Evolutionary conservation across 805 yeast species (phyloP).

Genomic region (Barnettozyma wickerhamii): DNA sequence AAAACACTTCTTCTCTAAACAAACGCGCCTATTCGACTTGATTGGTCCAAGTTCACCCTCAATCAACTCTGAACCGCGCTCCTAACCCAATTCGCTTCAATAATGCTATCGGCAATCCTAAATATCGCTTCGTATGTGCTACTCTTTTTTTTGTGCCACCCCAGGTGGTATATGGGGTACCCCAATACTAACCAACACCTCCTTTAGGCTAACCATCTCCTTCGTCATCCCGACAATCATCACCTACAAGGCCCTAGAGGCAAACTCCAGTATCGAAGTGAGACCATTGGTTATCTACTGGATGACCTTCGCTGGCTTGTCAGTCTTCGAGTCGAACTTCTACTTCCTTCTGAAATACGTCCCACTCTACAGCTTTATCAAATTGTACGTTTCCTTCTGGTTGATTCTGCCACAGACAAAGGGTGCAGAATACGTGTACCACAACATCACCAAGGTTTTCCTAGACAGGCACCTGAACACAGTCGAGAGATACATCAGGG

Average conservation of each 20-base stretch:
- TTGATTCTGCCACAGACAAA: constrained; percentile 48
- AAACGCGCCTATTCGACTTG: too few relatives aligned
- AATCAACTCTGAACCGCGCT: too few relatives aligned
- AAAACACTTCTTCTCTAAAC: too few relatives aligned
- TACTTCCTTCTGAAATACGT: constrained; percentile 41
- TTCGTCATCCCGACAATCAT: constrained; percentile 57
- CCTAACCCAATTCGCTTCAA: constrained; percentile 6
- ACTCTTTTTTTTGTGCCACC: neutral
- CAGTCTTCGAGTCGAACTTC: constrained; percentile 36
- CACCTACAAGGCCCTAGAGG: constrained; percentile 52
- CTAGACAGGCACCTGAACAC: constrained; percentile 30
- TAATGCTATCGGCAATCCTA: constrained; percentile 30
- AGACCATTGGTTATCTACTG: constrained; percentile 58
- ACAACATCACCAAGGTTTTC: constrained; percentile 34
- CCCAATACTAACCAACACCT: constrained; percentile 2
- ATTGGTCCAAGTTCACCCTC: too few relatives aligned
- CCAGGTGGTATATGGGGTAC: neutral
- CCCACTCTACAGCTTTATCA: constrained; percentile 52
- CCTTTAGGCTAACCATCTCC: constrained; percentile 34
- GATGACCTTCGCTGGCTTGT: constrained; percentile 50
- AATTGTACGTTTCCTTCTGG: constrained; percentile 53
- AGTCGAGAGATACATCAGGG: constrained; percentile 25
- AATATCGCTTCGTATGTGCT: constrained; percentile 19
- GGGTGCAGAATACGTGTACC: constrained; percentile 41
- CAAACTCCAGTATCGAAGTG: constrained; percentile 26